Base-by-base conservation (phyloP, 176 grass and related monocot species). In the Carex cristatella region DNA sequence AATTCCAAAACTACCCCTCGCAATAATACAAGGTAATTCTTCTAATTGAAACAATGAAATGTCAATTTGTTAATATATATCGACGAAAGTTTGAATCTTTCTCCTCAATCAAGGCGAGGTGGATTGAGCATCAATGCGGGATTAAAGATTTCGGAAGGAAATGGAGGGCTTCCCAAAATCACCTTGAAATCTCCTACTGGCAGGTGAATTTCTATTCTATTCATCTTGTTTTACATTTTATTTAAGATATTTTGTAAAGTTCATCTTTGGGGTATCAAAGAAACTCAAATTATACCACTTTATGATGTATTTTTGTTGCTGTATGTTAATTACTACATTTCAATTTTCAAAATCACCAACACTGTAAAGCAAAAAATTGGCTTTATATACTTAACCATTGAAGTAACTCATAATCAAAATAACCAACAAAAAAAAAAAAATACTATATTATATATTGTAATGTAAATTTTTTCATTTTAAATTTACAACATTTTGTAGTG, bases 101-200 rank as follows among this genome's bases (percentile, higher is more conserved):
- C 27, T 80, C 19, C 4, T 27, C 35, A 23, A n/a, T 85, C 11
- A 86, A 98, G 95, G 87, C 85, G 88, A 66, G 85, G 76, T 40
- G 69, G 88, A 32, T 86, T 93, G 51, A 86, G 85, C 8, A 78
- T 89, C 78, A 86, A 86, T 81, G 89, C 91, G 31, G 91, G 85
- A 74, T 83, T 86, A 46, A 71, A 87, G 37, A 66, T 98, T 35
- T 91, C 93, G 8, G 86, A 95, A 85, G 95, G 93, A 69, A 94
- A 94, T 83, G 93, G 95, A 0, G 95, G 91, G 70, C 90, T 98
- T 2, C 87, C 81, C 0, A 98, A 92, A 85, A 84, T 98, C 81
- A 73, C 81, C 68, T 91, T 98, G 85, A 93, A 89, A 58, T 93
- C 95, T 33, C 80, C 89, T 31, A 56, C 84, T 40, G 95, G 95